A percentile compares a stretch with the other conserved stretches of the same genome.
Evolutionary conservation across 2,329 filamentous ascomycete genomes (phyloP).

Genomic region (Beauveria scarabaeidicola): DNA sequence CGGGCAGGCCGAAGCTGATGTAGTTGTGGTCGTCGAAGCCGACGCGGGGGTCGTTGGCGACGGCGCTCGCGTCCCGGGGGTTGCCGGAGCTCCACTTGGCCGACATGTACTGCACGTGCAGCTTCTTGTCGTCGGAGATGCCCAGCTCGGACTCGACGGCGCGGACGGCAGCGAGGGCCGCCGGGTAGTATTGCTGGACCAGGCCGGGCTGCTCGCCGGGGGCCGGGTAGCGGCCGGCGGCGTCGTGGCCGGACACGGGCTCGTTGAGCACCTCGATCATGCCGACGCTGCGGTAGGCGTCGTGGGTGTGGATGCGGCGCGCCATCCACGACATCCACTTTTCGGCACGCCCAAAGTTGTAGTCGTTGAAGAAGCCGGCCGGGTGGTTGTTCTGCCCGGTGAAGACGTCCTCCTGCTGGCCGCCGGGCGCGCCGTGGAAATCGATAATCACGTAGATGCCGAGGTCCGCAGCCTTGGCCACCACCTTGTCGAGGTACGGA

Average conservation of each 20-base stretch:
- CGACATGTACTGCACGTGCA: slow-evolving; percentile 42
- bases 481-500: slow-evolving; percentile 23
- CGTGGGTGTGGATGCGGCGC: slow-evolving; percentile 39
- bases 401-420: slow-evolving; percentile 34
- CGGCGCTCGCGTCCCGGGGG: slow-evolving; percentile 12
- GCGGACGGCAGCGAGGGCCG: slow-evolving; percentile 18
- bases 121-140: slow-evolving; percentile 14
- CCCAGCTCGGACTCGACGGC: slow-evolving; percentile 16
- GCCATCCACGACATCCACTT: slow-evolving; percentile 49
- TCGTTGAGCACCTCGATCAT: slow-evolving; percentile 53
- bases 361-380: slow-evolving; percentile 46
- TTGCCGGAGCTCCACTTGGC: slow-evolving; percentile 42
- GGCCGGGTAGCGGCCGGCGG: slow-evolving; percentile 16
- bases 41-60: slow-evolving; percentile 31
- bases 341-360: slow-evolving; percentile 46
- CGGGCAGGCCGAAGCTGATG: slow-evolving; percentile 11
- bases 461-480: slow-evolving; percentile 23
- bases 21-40: slow-evolving; percentile 53
- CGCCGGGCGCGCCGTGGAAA: slow-evolving; percentile 38
- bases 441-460: slow-evolving; percentile 25
- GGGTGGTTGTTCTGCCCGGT: slow-evolving; percentile 29
- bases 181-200: slow-evolving; percentile 17
- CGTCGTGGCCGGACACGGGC: slow-evolving; percentile 28
- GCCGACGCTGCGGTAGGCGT: slow-evolving; percentile 45
- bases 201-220: slow-evolving; percentile 17